Evolutionary conservation across 805 yeast species (phyloP), one percentile per base, ranked within the genome.

Genomic region (Lachancea sp.): DNA sequence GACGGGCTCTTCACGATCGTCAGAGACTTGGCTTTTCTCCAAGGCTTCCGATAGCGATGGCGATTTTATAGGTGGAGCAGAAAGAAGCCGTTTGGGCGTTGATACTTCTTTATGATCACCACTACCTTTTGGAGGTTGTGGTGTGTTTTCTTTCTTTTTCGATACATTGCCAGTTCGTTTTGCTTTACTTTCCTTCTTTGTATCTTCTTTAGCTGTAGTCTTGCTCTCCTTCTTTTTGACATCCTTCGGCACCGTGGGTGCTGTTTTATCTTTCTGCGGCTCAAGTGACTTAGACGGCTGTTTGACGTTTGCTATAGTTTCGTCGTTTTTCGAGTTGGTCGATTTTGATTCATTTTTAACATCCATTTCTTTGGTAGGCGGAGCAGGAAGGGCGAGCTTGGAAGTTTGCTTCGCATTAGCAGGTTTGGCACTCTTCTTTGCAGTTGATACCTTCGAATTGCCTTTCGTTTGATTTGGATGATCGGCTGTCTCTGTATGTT

Each of bases 11-110:
- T 49, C 54, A 18, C 44, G 45, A 11, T 49, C 46, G 8, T 26
- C 36, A 9, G 49, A 44, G 7, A 34, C 35, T 36, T 51, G 48
- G 9, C 49, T 49, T 13, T 49, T 44, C 33, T 51, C 56, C 30
- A 54, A 48, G 7, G 47, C 50, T 13, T 50, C 54, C n/a, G 56
- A 31, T 7, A 60, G 17, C 11, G 59, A 48, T 7, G 65, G 60
- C 3, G 57, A 49, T 16, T 53, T 53, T 8, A 58, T 45, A 13
- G 50, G 41, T 11, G 62, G 55, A 13, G 63, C 55, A 11, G 55
- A 49, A 3, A 50, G 48, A 15, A 59, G 36, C 34, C 52, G 55
- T 32, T 45, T 52, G 7, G 59, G 56, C 12, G 61, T 53, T 16
- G 18, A 40, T 36, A 56, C 49, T 10, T 47, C 27, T 13, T 44